Base-by-base conservation (phyloP, 768 basidiomycete species). In the Trametes cingulata region DNA sequence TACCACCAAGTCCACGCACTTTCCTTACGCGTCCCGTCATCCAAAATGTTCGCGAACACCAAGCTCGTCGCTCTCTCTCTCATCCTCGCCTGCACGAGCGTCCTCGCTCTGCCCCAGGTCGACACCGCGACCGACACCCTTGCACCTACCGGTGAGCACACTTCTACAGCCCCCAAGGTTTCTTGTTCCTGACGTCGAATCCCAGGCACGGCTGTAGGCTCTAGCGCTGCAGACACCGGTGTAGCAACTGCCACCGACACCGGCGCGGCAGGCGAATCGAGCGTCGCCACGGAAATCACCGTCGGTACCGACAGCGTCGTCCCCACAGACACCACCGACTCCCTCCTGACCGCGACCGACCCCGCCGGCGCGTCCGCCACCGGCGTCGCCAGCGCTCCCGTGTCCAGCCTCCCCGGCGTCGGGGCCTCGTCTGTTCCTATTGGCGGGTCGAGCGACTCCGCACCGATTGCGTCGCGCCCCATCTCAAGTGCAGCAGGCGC, bases 31-130 rank as follows among this genome's bases (percentile, higher is more conserved):
- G 14, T 17, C n/a, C 14, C 45, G 17, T 43, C 24, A 2, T 45
- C 33, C 10, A 45, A 42, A 33, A 61, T 55, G 59, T 51, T 61
- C 53, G 52, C 53, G 46, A 49, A 55, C 52, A 43, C 59, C 41
- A 61, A 61, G 59, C 52, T 61, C 48, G 40, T 53, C 45, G 37
- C 41, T 24, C 53, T 61, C 48, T 54, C 59, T 40, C 59, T 61
- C 40, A 24, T 49, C 22, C 33, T 61, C 47, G 47, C 47, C 19
- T 55, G 39, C 48, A 20, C 47, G 20, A 45, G 53, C 41, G 53
- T 61, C 8, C 35, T 43, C 6, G 59, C 59, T 12, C 47, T 55
- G 25, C 40, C 59, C 5, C 46, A 48, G 27, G 53, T 10, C 8
- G 46, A 43, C 19, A 25, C 50, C 17, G 49, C 55, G 39, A 20